Evolutionary conservation across 345 rosid species (phyloP).

Genomic region (Eucalyptus curtisii): DNA sequence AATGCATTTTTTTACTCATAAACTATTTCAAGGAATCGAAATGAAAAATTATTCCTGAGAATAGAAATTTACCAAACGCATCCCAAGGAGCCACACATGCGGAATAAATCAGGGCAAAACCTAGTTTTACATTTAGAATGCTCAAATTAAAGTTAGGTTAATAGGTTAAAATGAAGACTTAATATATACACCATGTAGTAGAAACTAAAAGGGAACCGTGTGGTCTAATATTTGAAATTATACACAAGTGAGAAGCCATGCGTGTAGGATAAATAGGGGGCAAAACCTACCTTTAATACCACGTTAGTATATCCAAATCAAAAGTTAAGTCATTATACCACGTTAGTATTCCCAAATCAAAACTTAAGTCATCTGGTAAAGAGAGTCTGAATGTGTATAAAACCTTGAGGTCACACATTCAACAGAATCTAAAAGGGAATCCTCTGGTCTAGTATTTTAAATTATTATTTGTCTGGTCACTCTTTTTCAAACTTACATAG

Average conservation of each 20-base stretch:
- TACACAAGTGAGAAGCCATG: not conserved
- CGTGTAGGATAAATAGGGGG: not conserved
- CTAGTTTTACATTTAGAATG: not conserved
- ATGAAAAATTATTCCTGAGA: not conserved
- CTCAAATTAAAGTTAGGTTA: not conserved
- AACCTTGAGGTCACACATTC: not conserved
- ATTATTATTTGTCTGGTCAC: not conserved
- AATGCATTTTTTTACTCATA: no score
- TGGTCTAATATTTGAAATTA: not conserved
- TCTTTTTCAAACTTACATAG: not conserved
- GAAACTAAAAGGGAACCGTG: not conserved
- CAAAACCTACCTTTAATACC: not conserved
- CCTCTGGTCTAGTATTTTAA: not conserved
- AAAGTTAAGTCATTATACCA: not conserved
- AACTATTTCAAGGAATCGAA: no score
- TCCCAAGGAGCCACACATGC: not conserved
- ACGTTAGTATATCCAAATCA: not conserved
- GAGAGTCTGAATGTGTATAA: not conserved
- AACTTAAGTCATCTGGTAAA: not conserved
- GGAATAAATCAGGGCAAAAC: not conserved
- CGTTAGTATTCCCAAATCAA: not conserved
- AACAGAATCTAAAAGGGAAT: not conserved
- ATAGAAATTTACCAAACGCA: no score
- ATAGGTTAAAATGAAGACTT: not conserved
- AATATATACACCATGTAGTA: not conserved